These are phyloP conservation scores for Geotrichum ghanense DNA, from an alignment of 805 yeast species.

Conservation along the genomic window DNA sequence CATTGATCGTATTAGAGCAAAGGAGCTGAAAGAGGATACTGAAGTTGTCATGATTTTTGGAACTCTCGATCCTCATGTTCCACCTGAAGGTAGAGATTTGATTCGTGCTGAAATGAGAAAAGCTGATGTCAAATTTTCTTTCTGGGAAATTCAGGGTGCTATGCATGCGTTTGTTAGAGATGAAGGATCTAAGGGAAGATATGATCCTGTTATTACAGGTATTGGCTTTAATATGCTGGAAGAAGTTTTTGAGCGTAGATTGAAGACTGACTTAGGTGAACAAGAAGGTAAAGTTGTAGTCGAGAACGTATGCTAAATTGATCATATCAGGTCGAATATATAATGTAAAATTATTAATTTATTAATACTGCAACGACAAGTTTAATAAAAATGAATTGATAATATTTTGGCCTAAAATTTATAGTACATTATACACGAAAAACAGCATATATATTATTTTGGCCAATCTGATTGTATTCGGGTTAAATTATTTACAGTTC, in stretches of 20 bases:
- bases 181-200: slow-evolving; percentile 69
- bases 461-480: too few species aligned
- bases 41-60: slow-evolving; percentile 65
- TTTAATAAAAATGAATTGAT: too few species aligned
- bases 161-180: slow-evolving; percentile 80
- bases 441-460: too few species aligned
- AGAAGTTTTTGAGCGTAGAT: slow-evolving; percentile 59
- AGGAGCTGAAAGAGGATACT: slow-evolving; percentile 13
- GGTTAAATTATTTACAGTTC: too few species aligned
- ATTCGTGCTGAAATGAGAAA: slow-evolving; percentile 52
- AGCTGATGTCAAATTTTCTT: slow-evolving; percentile 50
- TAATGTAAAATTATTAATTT: too few species aligned
- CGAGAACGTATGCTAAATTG: slow-evolving; percentile 52
- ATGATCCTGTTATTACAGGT: slow-evolving; percentile 65
- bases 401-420: too few species aligned
- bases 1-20: slow-evolving; percentile 35
- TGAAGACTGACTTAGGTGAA: slow-evolving; percentile 58
- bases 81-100: slow-evolving; percentile 63
- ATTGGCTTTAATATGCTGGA: slow-evolving; percentile 55
- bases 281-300: slow-evolving; percentile 41
- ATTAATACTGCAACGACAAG: too few species aligned
- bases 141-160: slow-evolving; percentile 66
- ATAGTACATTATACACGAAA: too few species aligned
- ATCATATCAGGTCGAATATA: too few species aligned
- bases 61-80: slow-evolving; percentile 69